Percentiles rank a stretch among this genome's conserved stretches.
phyloP scores from a whole-genome alignment of 306 rosid species.

The Cyamopsis tetragonoloba region DNA sequence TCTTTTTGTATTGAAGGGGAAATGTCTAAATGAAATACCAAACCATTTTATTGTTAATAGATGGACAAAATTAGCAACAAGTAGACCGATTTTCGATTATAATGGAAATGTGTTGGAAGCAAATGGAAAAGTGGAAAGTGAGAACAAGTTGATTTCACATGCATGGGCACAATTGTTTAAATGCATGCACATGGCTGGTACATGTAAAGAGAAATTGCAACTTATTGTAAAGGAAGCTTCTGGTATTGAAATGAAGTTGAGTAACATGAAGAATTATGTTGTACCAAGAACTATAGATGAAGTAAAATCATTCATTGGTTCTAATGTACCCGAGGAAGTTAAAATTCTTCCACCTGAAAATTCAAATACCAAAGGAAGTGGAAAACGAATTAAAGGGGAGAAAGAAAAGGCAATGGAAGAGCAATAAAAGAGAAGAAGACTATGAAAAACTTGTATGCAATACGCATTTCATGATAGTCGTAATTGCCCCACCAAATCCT shows the following conservation, averaged over 20 bases:
- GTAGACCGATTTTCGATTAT: not conserved
- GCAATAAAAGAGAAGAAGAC: too few species aligned
- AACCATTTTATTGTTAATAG: not conserved
- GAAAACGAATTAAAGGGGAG: too few species aligned
- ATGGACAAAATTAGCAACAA: not conserved
- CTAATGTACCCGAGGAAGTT: not conserved
- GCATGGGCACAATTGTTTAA: not conserved
- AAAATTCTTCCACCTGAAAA: too few species aligned
- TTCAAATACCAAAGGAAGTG: too few species aligned
- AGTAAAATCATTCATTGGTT: too few species aligned
- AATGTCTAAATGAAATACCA: not conserved
- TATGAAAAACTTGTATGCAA: not conserved
- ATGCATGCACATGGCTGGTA: too few species aligned
- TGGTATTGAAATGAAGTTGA: not conserved
- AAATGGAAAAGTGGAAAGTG: not conserved
- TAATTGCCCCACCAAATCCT: not conserved
- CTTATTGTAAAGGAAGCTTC: too few species aligned
- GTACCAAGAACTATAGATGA: not conserved
- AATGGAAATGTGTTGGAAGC: not conserved
- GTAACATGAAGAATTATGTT: not conserved
- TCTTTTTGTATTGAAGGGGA: not conserved
- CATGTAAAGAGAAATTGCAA: too few species aligned
- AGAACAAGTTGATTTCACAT: not conserved
- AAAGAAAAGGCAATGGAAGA: too few species aligned
- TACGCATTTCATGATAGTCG: not conserved